These are phyloP conservation scores for Penicillium macrosclerotiorum DNA, from an alignment of 495 filamentous ascomycete genomes.

Conservation along the genomic window DNA sequence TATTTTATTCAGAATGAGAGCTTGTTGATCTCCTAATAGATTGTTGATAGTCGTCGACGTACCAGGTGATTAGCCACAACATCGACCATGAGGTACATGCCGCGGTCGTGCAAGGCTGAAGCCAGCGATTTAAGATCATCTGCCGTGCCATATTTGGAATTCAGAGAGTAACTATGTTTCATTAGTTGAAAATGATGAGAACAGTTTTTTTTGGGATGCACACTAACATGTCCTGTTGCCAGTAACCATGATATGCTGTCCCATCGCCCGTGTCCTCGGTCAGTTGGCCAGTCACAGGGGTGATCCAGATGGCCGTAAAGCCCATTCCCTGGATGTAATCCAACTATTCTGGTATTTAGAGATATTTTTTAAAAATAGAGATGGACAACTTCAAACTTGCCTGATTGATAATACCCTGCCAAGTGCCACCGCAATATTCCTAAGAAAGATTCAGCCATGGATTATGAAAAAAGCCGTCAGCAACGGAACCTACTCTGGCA, in stretches of 20 bases:
- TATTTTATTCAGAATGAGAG: neutral
- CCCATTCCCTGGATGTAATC: conserved; percentile 70
- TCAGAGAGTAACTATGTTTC: conserved; percentile 49
- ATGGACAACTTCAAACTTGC: conserved; percentile 32
- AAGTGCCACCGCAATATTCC: conserved; percentile 75
- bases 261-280: conserved; percentile 50
- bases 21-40: no score
- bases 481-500: conserved; percentile 23
- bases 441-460: conserved; percentile 7
- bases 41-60: conserved; percentile 5
- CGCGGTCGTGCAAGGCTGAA: conserved; percentile 56
- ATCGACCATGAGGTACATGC: conserved; percentile 77
- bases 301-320: conserved; percentile 83
- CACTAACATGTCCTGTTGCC: conserved; percentile 62
- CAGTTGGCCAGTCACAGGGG: conserved; percentile 66
- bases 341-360: conserved; percentile 28
- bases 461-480: neutral
- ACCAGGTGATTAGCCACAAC: conserved; percentile 78
- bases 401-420: conserved; percentile 66
- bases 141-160: conserved; percentile 64
- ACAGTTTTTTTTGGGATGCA: neutral
- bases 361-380: neutral
- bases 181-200: neutral
- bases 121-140: conserved; percentile 62
- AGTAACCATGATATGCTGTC: conserved; percentile 71